These are phyloP conservation scores for Fusarium sp. DNA, from an alignment of 2,329 filamentous ascomycete genomes.

Conservation along the genomic window DNA sequence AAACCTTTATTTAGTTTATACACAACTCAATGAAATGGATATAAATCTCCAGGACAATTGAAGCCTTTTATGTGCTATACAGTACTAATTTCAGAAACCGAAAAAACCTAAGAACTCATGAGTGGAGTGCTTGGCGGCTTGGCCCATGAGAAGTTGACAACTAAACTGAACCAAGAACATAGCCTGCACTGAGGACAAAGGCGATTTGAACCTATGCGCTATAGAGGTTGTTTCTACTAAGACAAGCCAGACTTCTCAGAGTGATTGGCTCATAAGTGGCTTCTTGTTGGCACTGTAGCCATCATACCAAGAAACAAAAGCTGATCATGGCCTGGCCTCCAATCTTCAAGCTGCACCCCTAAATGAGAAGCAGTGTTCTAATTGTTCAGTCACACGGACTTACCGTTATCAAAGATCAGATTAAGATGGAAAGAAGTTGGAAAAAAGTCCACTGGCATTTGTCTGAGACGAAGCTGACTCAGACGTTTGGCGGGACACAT, in stretches of 20 bases:
- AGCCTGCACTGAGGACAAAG: background rate
- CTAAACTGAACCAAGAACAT: background rate
- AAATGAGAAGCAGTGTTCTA: fast-evolving
- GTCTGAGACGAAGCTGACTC: background rate
- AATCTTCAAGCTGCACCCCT: fast-evolving
- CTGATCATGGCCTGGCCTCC: background rate
- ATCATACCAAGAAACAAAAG: background rate
- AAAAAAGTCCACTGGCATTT: fast-evolving
- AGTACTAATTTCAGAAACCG: fast-evolving
- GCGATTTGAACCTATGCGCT: fast-evolving
- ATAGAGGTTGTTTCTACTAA: fast-evolving
- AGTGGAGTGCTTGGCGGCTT: background rate
- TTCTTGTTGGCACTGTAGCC: background rate
- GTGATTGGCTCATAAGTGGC: fast-evolving
- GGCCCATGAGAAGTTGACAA: background rate
- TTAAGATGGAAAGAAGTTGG: fast-evolving
- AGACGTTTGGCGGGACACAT: no score
- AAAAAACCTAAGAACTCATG: fast-evolving
- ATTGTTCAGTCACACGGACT: fast-evolving
- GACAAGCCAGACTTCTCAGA: fast-evolving
- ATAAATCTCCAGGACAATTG: fast-evolving
- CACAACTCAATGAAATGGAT: fast-evolving
- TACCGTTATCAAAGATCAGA: fast-evolving
- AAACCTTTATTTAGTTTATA: background rate
- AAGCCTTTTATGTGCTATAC: fast-evolving